Evolutionary conservation across 441 rosid genomes (phyloP).

Genomic region (Capsella rubella): DNA sequence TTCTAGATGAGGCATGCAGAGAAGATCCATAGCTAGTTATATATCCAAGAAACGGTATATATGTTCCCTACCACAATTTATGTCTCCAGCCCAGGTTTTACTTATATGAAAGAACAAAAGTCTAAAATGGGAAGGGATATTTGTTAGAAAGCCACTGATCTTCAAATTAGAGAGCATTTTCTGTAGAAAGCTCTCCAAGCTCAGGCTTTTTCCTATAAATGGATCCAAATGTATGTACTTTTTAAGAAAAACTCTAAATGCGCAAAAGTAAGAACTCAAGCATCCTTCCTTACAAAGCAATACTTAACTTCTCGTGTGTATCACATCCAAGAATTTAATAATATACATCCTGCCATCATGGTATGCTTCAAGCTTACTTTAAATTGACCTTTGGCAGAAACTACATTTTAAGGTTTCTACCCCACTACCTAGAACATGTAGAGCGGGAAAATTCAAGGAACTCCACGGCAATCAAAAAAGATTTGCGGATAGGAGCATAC

Average conservation of each 20-base stretch:
- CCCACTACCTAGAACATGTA: not conserved
- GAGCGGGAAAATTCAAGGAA: not conserved
- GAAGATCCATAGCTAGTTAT: constrained; percentile 16
- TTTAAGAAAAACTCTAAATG: not conserved
- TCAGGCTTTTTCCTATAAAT: not conserved
- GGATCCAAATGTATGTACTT: not conserved
- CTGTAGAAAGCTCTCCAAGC: not conserved
- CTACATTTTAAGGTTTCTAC: not conserved
- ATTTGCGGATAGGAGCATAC: not conserved
- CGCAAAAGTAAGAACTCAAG: not conserved
- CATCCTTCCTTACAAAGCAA: not conserved
- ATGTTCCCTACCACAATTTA: not conserved
- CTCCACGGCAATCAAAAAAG: not conserved
- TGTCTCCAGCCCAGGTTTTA: not conserved
- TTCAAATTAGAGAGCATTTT: too few species aligned
- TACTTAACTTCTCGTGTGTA: not conserved
- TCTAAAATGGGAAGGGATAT: too few species aligned
- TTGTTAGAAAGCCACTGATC: constrained; percentile 16
- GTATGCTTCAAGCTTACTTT: not conserved
- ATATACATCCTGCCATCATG: not conserved
- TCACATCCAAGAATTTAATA: not conserved
- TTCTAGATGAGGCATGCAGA: constrained; percentile 15
- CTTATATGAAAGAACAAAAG: not conserved
- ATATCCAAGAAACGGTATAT: not conserved
- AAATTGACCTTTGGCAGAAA: not conserved